Evolutionary conservation across 2,329 filamentous ascomycete genomes (phyloP), one percentile per base, ranked within the genome.

Genomic region (Botrytis medusae): DNA sequence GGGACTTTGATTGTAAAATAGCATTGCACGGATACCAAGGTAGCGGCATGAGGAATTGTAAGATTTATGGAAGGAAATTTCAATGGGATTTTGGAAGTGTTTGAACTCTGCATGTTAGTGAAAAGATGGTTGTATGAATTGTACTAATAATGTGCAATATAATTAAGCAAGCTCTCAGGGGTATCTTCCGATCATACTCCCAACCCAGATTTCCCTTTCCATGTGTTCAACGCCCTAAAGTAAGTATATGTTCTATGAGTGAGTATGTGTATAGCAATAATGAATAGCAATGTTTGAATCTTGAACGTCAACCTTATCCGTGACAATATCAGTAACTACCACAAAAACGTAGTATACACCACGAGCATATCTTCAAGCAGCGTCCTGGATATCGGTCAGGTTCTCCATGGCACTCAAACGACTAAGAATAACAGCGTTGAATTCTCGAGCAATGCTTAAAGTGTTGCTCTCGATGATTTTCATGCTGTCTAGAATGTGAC

Each of bases 401-500:
- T 67, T 75, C n/a, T 76, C 61, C 46, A 79, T 69, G 14, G 78
- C 77, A 42, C 77, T 74, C 5, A 79, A 60, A 16, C 80, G 77
- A 32, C 76, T 78, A 29, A 74, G 57, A n/a, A 79, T 74, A 62
- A 79, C 76, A 34, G 76, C 75, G 22, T 54, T 59, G 14, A 81
- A 71, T 61, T 81, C 77, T n/a, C 42, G 76, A 14, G 73, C 72
- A 20, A 81, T 77, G 40, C 77, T 78, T 40, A 73, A 62, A 25
- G 76, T 77, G 20, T 75, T 74, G 18, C 63, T 48, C 63, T 81
- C 79, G 42, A 81, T 74, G 8, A 40, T 61, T 32, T 72, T 77
- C 74, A 80, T 80, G 73, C 75, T 80, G 42, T 61, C 68, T 14
- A 80, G 59, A 60, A 81, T 81, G 2, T 70, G 74, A 20, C 57